These are phyloP conservation scores for Daldinia sp. DNA, from an alignment of 2,329 filamentous ascomycete genomes.

Conservation along the genomic window DNA sequence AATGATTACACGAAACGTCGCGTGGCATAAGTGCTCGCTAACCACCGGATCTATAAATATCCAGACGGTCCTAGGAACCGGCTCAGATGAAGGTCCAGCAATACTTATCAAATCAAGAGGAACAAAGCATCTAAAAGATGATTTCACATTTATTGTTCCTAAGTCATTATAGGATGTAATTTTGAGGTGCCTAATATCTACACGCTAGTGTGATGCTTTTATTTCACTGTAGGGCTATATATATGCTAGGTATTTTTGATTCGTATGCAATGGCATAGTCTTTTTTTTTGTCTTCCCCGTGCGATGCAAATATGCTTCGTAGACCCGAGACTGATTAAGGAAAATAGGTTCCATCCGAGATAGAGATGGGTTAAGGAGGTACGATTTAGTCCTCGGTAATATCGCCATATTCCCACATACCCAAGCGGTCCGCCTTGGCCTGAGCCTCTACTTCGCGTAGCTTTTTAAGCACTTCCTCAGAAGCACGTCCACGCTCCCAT, in stretches of 20 bases:
- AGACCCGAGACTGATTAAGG: conserved; percentile 10
- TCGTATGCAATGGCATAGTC: conserved; percentile 11
- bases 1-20: neutral
- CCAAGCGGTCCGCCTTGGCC: conserved; percentile 83
- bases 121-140: neutral
- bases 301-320: conserved; percentile 28
- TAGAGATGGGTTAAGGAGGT: neutral
- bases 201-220: conserved; percentile 15
- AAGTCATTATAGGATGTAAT: neutral
- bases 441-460: conserved; percentile 79
- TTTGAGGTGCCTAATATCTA: neutral
- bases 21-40: neutral
- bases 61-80: neutral
- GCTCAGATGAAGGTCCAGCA: neutral
- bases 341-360: conserved; percentile 2
- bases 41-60: neutral
- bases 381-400: conserved; percentile 83
- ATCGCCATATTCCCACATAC: conserved; percentile 99
- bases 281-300: conserved; percentile 31
- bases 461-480: conserved; percentile 76
- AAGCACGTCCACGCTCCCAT: conserved; percentile 82
- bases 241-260: conserved; percentile 9
- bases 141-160: neutral
- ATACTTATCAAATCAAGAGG: neutral
- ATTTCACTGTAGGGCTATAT: conserved; percentile 9